These are phyloP conservation scores for Furculomyces boomerangus DNA, from an alignment of 371 early-diverging fungal species.

Conservation along the genomic window DNA sequence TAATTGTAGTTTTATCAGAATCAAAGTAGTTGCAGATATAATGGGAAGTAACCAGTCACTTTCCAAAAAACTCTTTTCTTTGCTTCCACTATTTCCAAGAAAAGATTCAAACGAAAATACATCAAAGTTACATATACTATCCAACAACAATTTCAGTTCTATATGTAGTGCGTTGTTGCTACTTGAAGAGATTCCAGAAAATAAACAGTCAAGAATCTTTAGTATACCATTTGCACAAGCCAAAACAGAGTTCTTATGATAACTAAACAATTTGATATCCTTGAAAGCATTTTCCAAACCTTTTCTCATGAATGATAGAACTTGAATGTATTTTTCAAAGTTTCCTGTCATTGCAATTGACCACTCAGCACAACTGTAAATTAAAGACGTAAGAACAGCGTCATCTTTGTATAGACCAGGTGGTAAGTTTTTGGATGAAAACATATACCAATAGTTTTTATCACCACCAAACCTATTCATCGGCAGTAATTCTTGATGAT, in stretches of 20 bases:
- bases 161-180: background rate
- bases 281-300: background rate
- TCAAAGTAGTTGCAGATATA: no score
- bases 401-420: background rate
- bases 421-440: background rate
- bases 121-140: background rate
- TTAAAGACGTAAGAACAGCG: background rate
- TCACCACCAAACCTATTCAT: no score
- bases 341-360: background rate
- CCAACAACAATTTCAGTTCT: background rate
- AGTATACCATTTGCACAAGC: background rate
- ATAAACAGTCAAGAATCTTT: background rate
- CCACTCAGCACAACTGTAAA: background rate
- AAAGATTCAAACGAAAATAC: background rate
- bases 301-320: background rate
- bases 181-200: background rate
- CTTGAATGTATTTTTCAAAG: background rate
- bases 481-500: no score
- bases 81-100: background rate
- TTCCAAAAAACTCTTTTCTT: background rate
- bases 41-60: no score
- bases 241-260: background rate
- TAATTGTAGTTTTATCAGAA: no score
- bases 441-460: background rate
- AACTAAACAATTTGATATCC: background rate